A percentile compares a stretch with the other conserved stretches of the same genome.
Conservation (phyloP, 768 basidiomycete genomes). For the Leccinum disarticulatum region DNA sequence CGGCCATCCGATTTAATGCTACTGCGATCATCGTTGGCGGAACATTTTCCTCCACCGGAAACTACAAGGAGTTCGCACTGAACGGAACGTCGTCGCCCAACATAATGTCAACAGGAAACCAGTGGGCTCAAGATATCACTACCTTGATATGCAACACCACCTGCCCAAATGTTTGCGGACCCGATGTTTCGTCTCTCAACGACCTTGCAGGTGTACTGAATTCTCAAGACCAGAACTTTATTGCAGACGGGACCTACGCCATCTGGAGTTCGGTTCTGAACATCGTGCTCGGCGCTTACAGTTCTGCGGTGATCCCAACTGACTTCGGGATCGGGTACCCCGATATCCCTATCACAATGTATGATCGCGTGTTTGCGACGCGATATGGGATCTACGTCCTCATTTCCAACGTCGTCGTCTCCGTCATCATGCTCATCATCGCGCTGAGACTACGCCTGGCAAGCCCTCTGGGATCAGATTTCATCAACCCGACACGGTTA, state of each 20-base stretch:
- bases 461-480: slow-evolving; percentile 9
- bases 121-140: slow-evolving; percentile 21
- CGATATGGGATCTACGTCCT: slow-evolving; percentile 6
- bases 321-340: background rate
- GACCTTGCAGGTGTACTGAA: slow-evolving; percentile 8
- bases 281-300: slow-evolving; percentile 14
- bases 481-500: slow-evolving; percentile 9
- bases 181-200: background rate
- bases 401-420: slow-evolving; percentile 10
- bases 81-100: slow-evolving; percentile 19
- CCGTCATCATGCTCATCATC: slow-evolving; percentile 7
- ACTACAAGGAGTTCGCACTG: slow-evolving; percentile 10
- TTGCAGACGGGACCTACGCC: background rate
- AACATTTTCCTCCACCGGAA: slow-evolving; percentile 7
- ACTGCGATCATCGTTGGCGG: slow-evolving; percentile 8
- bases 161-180: background rate
- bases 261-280: slow-evolving; percentile 7
- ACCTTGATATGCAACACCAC: slow-evolving; percentile 14
- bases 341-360: background rate
- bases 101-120: slow-evolving; percentile 4
- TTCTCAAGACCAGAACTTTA: background rate
- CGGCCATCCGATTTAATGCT: slow-evolving; percentile 11
- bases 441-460: slow-evolving; percentile 7
- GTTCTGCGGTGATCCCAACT: background rate
- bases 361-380: background rate